Evolutionary conservation across 1,139 yeast genomes (phyloP), one percentile per base, ranked within the genome.

Genomic region (Taphrina flavorubra): DNA sequence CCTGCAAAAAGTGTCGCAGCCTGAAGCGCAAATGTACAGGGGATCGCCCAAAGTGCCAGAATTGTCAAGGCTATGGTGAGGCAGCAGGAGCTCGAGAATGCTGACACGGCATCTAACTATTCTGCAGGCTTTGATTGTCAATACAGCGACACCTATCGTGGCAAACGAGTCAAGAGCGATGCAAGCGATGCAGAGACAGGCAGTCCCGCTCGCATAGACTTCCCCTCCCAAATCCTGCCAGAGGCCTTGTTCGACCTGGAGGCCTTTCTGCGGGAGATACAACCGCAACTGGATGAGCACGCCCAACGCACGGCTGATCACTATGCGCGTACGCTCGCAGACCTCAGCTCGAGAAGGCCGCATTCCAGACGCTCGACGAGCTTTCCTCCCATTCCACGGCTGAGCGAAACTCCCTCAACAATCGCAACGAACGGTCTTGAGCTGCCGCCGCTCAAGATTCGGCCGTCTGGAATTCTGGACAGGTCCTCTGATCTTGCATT

Each of bases 1-100:
- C 68, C 13, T 65, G 68, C 51, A 58, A 57, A 20, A 65, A 57
- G 51, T 65, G 68, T 39, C 63, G 68, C 36, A 39, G 56, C n/a
- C 42, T 65, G 42, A 65, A 65, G 68, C 51, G 63, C 39, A 65
- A 65, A 53, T 65, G 68, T 37, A 55, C 55, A 11, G 68, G 68
- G 11, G 63, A 65, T 16, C 47, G 63, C 6, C 68, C 68, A n/a
- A 51, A 44, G 31, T 65, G 68, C 40, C 53, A 57, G 42, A 65
- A 65, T 49, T 65, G 68, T 16, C 63, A 59, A 20, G 68, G 68
- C 34, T 65, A 65, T 53, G 68, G 64, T 47, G 13, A 25, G 31
- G 16, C 18, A 11, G 55, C 20, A 11, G n/a, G n/a, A n/a, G n/a
- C 31, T 25, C 31, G 25, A 16, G 14, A 6, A 13, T 25, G 40